Evolutionary conservation across 2,329 filamentous ascomycete genomes (phyloP).

Genomic region (Phialocephala sp.): DNA sequence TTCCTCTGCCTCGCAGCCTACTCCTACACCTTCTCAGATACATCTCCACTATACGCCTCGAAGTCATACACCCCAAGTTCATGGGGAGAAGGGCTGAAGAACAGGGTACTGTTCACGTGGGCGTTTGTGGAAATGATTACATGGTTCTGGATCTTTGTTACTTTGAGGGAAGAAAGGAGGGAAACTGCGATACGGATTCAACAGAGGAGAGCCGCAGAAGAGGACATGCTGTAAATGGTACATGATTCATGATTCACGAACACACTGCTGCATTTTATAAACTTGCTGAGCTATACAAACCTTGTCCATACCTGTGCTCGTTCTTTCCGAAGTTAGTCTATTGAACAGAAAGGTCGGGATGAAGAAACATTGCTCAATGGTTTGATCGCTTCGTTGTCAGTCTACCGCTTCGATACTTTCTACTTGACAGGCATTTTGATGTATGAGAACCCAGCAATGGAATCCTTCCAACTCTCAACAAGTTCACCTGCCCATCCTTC

Average conservation of each 20-base stretch:
- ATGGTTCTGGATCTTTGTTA: constrained; percentile 88
- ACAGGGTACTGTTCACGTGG: constrained; percentile 83
- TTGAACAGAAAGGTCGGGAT: not conserved
- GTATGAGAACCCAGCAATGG: constrained; percentile 37
- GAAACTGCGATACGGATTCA: constrained; percentile 43
- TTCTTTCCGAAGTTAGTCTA: not conserved
- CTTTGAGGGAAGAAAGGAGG: constrained; percentile 67
- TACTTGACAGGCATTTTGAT: constrained; percentile 7
- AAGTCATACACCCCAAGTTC: constrained; percentile 50
- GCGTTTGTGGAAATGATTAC: constrained; percentile 81
- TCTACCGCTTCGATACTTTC: not conserved
- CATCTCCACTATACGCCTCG: constrained; percentile 54
- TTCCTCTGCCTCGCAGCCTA: constrained; percentile 68
- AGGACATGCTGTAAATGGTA: constrained; percentile 39
- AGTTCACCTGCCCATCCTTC: constrained; percentile 43
- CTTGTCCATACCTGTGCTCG: not conserved
- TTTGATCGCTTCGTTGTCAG: not conserved
- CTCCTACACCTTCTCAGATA: constrained; percentile 63
- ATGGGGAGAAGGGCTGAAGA: constrained; percentile 74
- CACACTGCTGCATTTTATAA: not conserved
- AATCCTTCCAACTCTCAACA: constrained; percentile 43
- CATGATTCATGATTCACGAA: not conserved
- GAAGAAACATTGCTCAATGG: not conserved
- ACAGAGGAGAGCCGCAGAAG: constrained; percentile 44
- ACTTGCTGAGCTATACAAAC: not conserved